Conservation (phyloP, 129 eudicot species). For the Mikania micrantha region DNA sequence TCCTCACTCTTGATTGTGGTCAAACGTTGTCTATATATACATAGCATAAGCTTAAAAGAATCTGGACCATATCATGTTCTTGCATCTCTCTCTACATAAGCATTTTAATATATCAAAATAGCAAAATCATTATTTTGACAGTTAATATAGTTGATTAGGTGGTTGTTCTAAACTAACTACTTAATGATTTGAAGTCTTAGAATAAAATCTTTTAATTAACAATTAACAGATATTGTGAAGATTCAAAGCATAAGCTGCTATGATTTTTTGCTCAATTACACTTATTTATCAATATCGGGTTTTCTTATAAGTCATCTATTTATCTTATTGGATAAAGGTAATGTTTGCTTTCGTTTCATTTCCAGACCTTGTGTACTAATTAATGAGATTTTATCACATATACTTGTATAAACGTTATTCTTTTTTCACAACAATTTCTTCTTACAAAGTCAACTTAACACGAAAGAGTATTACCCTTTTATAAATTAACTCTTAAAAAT, state of each 20-base stretch:
- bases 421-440: too few species aligned
- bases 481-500: too few species aligned
- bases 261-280: too few species aligned
- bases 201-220: conserved; percentile 23
- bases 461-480: too few species aligned
- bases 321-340: too few species aligned
- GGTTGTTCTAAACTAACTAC: conserved; percentile 14
- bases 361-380: too few species aligned
- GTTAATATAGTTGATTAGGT: conserved; percentile 41
- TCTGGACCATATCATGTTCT: conserved; percentile 36
- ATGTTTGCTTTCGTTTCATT: too few species aligned
- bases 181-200: background rate
- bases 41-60: conserved; percentile 27
- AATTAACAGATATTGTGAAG: conserved; percentile 19
- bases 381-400: too few species aligned
- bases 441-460: too few species aligned
- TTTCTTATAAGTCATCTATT: too few species aligned
- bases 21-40: conserved; percentile 27
- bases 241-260: conserved; percentile 27
- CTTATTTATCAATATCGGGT: too few species aligned
- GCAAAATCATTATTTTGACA: conserved; percentile 24
- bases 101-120: conserved; percentile 6
- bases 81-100: conserved; percentile 13
- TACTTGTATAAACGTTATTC: too few species aligned
- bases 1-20: conserved; percentile 15